These are phyloP conservation scores for Margaritispora aquatica DNA, from an alignment of 495 filamentous ascomycete genomes.

Conservation along the genomic window DNA sequence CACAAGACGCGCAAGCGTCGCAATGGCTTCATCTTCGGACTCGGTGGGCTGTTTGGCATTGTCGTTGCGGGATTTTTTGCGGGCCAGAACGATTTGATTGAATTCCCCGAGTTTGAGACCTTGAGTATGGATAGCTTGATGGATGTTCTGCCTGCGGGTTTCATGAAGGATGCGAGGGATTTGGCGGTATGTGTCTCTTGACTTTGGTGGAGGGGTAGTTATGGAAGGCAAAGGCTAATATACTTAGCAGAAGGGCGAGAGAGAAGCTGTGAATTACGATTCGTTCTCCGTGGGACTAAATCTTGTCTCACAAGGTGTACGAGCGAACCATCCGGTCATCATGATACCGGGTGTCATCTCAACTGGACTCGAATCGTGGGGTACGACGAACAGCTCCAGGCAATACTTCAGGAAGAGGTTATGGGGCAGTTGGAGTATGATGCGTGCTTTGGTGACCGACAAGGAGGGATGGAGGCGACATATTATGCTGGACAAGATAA, in stretches of 20 bases:
- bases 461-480: slow-evolving; percentile 93
- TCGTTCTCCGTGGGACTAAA: slow-evolving; percentile 85
- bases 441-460: slow-evolving; percentile 86
- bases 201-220: background rate
- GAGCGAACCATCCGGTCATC: slow-evolving; percentile 81
- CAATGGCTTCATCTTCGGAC: slow-evolving; percentile 69
- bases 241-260: slow-evolving; percentile 63
- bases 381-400: slow-evolving; percentile 70
- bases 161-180: slow-evolving; percentile 76
- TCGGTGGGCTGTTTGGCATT: slow-evolving; percentile 81
- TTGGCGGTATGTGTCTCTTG: slow-evolving; percentile 53
- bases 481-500: slow-evolving; percentile 90
- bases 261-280: slow-evolving; percentile 84
- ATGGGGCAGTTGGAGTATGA: slow-evolving; percentile 99
- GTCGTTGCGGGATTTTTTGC: slow-evolving; percentile 79
- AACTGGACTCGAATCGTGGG: slow-evolving; percentile 94
- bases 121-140: slow-evolving; percentile 77
- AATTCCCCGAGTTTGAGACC: slow-evolving; percentile 70
- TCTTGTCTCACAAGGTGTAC: slow-evolving; percentile 71
- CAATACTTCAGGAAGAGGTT: slow-evolving; percentile 90
- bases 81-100: slow-evolving; percentile 75
- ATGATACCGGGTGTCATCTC: slow-evolving; percentile 98
- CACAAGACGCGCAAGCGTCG: slow-evolving; percentile 53
- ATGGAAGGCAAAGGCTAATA: background rate
- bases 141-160: slow-evolving; percentile 75